A percentile compares a stretch with the other conserved stretches of the same genome.
phyloP scores from a whole-genome alignment of 2,329 filamentous ascomycete species.

The Aspergillus piperis region DNA sequence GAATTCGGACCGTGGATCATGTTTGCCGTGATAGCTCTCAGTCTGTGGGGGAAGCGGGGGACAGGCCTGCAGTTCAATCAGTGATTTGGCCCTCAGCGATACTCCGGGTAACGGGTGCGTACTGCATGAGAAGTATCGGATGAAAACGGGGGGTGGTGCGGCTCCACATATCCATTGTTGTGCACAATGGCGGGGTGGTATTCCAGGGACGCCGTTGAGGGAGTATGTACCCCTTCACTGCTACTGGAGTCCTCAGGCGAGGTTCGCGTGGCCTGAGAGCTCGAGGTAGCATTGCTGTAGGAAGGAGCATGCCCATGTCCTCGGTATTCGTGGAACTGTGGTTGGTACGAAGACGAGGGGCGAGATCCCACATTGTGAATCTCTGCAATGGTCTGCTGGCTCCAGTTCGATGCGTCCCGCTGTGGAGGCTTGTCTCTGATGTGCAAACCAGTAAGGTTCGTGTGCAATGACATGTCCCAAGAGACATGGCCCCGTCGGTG shows the following conservation, averaged over 20 bases:
- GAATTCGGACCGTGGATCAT: constrained; percentile 30
- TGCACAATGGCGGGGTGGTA: constrained; percentile 53
- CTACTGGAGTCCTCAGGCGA: constrained; percentile 54
- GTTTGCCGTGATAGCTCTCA: constrained; percentile 32
- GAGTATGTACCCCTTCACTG: constrained; percentile 51
- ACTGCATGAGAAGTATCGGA: constrained; percentile 44
- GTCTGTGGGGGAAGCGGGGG: constrained; percentile 33
- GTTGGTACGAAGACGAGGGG: constrained; percentile 39
- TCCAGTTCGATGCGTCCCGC: constrained; percentile 44
- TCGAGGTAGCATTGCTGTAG: constrained; percentile 28
- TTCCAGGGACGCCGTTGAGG: constrained; percentile 49
- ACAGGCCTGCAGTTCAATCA: constrained; percentile 38
- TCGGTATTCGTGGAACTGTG: constrained; percentile 31
- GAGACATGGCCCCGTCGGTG: constrained; percentile 51
- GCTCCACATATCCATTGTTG: constrained; percentile 50
- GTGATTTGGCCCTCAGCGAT: constrained; percentile 29
- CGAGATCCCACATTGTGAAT: constrained; percentile 41
- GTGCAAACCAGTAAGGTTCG: constrained; percentile 47
- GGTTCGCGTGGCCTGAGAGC: constrained; percentile 38
- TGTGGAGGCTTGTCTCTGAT: constrained; percentile 40
- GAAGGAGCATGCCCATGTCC: constrained; percentile 28
- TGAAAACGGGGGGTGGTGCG: constrained; percentile 39
- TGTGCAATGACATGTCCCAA: constrained; percentile 50
- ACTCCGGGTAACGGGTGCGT: constrained; percentile 32
- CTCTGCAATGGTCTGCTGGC: constrained; percentile 47